Percentiles rank a stretch among this genome's conserved stretches.
Conservation (phyloP, 2,329 filamentous ascomycete species). For the Calonectria henricotiae region DNA sequence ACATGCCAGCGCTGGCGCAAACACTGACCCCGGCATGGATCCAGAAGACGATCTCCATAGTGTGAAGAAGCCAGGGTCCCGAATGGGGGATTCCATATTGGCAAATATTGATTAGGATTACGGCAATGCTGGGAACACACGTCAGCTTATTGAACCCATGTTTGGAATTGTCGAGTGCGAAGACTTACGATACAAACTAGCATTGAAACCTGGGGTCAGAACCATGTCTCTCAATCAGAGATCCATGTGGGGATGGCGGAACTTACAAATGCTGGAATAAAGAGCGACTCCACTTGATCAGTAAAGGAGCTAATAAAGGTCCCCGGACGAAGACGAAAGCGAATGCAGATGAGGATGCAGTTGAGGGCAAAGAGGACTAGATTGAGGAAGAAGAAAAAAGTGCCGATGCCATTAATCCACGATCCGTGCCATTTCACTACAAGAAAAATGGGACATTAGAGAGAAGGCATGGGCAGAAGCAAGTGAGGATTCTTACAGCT, state of each 20-base stretch:
- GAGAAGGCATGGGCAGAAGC: neutral
- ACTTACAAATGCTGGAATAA: constrained; percentile 77
- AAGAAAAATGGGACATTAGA: constrained; percentile 28
- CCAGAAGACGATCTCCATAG: constrained; percentile 82
- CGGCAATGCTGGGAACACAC: constrained; percentile 72
- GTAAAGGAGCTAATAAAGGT: constrained; percentile 81
- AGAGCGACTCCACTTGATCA: constrained; percentile 85
- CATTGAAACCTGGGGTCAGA: constrained; percentile 15
- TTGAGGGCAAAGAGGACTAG: constrained; percentile 76
- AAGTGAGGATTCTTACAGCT: constrained; percentile 47
- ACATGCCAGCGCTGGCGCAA: constrained; percentile 79
- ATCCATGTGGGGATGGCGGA: constrained; percentile 30
- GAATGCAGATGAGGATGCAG: constrained; percentile 75
- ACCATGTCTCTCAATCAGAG: neutral
- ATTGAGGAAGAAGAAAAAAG: constrained; percentile 76
- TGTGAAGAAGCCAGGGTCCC: constrained; percentile 74
- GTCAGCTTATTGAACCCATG: neutral
- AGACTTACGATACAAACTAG: constrained; percentile 64
- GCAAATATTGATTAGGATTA: constrained; percentile 83
- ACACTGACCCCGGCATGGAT: constrained; percentile 80
- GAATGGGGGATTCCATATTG: constrained; percentile 80
- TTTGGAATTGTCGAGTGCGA: neutral
- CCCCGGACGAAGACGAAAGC: constrained; percentile 80
- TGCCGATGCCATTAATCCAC: constrained; percentile 74
- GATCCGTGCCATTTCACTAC: constrained; percentile 57